Evolutionary conservation across 2,329 filamentous ascomycete genomes (phyloP).

Genomic region (Neofusicoccum umdonicola): DNA sequence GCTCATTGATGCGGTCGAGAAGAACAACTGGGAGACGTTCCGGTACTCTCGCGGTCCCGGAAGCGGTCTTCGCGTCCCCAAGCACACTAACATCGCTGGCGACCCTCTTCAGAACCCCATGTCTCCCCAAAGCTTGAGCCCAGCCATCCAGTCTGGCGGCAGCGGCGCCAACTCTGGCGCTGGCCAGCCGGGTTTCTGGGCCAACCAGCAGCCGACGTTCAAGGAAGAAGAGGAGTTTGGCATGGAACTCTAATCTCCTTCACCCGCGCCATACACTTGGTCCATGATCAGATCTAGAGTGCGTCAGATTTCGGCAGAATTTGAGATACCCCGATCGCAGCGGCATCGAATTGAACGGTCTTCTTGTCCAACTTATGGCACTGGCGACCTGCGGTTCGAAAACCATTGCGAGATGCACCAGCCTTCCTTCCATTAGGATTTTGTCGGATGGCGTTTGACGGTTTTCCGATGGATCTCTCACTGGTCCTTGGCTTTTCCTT

Average conservation of each 20-base stretch:
- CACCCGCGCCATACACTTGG: neutral
- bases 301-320: conserved; percentile 18
- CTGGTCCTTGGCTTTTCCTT: neutral
- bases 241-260: conserved; percentile 60
- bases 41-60: conserved; percentile 81
- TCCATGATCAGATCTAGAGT: conserved; percentile 11
- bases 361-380: conserved; percentile 1
- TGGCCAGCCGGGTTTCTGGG: conserved; percentile 43
- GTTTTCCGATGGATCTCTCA: conserved; percentile 4
- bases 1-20: conserved; percentile 79
- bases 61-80: conserved; percentile 83
- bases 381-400: neutral
- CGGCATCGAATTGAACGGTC: conserved; percentile 13
- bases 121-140: conserved; percentile 57
- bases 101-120: conserved; percentile 63
- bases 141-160: conserved; percentile 61
- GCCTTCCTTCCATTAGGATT: conserved; percentile 6
- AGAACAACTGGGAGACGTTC: conserved; percentile 73
- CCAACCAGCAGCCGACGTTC: conserved; percentile 49
- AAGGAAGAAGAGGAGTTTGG: conserved; percentile 92
- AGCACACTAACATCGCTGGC: conserved; percentile 88
- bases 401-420: conserved; percentile 1
- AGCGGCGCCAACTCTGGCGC: conserved; percentile 49
- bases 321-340: conserved; percentile 18
- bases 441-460: conserved; percentile 11